These are phyloP conservation scores for Laburnicola sp. DNA, from an alignment of 2,329 filamentous ascomycete genomes.

Conservation along the genomic window DNA sequence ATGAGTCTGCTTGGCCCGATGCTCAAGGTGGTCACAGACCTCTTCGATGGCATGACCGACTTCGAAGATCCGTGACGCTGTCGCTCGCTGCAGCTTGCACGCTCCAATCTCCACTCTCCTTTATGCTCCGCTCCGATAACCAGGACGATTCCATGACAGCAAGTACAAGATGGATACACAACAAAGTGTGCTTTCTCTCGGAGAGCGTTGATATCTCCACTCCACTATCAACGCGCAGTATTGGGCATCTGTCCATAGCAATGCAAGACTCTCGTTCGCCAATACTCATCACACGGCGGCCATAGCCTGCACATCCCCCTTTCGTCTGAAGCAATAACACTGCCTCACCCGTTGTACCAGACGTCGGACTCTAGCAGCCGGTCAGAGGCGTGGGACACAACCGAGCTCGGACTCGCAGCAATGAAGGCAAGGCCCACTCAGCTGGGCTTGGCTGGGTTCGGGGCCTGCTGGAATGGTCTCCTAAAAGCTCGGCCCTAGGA, in stretches of 20 bases:
- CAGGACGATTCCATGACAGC: constrained; percentile 3
- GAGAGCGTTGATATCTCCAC: constrained; percentile 15
- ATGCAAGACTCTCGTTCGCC: constrained; percentile 27
- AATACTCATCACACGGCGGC: constrained; percentile 14
- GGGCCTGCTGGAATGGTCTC: constrained; percentile 38
- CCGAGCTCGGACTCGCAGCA: constrained; percentile 46
- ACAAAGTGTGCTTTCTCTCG: constrained; percentile 15
- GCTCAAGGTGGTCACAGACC: constrained; percentile 52
- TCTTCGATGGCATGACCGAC: constrained; percentile 51
- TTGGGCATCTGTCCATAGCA: constrained; percentile 32
- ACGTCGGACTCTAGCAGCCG: constrained; percentile 35
- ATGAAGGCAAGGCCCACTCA: constrained; percentile 28
- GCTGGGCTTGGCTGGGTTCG: constrained; percentile 27
- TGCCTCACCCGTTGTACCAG: constrained; percentile 12
- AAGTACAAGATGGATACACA: constrained; percentile 6
- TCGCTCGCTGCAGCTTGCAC: constrained; percentile 4
- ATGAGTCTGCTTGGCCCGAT: constrained; percentile 49
- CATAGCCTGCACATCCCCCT: constrained; percentile 19
- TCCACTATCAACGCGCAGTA: constrained; percentile 9
- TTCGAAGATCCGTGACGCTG: constrained; percentile 47
- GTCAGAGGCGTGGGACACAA: constrained; percentile 42
- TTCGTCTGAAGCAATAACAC: constrained; percentile 26
- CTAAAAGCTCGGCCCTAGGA: constrained; percentile 45
- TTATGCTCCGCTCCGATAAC: constrained; percentile 7
- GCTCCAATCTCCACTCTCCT: constrained; percentile 22